Evolutionary conservation across 768 basidiomycete species (phyloP), one percentile per base, ranked within the genome.

Genomic region (Sarcodon aspratus): DNA sequence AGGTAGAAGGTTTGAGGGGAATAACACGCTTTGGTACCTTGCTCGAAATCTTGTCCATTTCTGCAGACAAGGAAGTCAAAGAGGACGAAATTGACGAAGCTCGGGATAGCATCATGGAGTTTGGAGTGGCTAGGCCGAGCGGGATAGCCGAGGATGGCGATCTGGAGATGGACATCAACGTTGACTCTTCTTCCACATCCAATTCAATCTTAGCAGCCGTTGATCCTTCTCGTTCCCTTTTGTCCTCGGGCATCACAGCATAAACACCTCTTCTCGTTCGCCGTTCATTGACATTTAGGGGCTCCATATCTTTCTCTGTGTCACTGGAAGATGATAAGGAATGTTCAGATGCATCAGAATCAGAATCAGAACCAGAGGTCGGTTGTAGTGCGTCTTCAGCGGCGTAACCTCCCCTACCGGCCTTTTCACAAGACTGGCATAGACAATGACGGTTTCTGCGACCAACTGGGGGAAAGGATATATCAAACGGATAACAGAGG

Each of bases 401-500:
- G 48, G 73, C 65, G 59, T 91, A 92, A 21, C 88, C 87, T 27
- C 89, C 89, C 48, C 74, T 67, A 15, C 79, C 79, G 45, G 72
- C 76, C 65, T 72, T 80, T 65, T 92, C 89, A 66, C 89, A 92
- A 10, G 84, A 89, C 65, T 89, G 86, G 57, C 89, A 92, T 31
- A 92, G 71, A 61, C 89, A 92, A 60, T 82, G 79, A 18, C 80
- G 72, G 56, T 84, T 84, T 51, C 73, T 78, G 52, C 75, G 69
- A 46, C 82, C 82, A 60, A 84, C 81, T 83, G 54, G 52, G 48
- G 54, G 33, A 45, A 52, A 51, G 52, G 37, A 44, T 43, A 15
- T 34, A 44, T 55, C 37, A 18, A 33, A 49, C 36, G 45, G 15
- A 46, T 43, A 36, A 36, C 50, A 50, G 15, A 15, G 13, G 44